Conservation (phyloP, 352 stramenopile genomes). For the Pythium grandisporangium region DNA sequence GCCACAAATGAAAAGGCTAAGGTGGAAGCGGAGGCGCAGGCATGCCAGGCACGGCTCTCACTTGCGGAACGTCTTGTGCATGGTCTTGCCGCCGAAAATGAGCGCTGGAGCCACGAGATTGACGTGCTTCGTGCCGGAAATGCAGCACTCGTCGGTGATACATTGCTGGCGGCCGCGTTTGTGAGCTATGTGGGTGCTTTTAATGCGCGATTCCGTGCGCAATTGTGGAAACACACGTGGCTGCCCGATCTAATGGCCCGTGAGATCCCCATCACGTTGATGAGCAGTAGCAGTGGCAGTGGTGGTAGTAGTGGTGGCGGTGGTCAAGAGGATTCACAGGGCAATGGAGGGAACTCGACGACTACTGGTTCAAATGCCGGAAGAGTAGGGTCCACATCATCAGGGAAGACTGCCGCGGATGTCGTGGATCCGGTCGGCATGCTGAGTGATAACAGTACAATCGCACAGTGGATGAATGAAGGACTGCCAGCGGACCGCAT, state of each 20-base stretch:
- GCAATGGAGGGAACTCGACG: not conserved
- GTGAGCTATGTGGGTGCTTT: constrained; percentile 92
- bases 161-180: constrained; percentile 82
- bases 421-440: constrained; percentile 81
- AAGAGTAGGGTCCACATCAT: not conserved
- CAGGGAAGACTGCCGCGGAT: not conserved
- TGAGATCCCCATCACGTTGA: constrained; percentile 78
- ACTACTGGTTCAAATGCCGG: not conserved
- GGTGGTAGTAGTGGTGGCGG: not conserved
- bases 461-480: constrained; percentile 91
- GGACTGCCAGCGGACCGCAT: constrained; percentile 85
- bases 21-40: constrained; percentile 79
- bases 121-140: constrained; percentile 69
- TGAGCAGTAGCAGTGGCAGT: not conserved
- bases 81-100: constrained; percentile 82
- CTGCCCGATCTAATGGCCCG: constrained; percentile 76
- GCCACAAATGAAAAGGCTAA: constrained; percentile 89
- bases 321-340: not conserved
- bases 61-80: constrained; percentile 86
- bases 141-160: constrained; percentile 78
- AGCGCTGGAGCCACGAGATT: constrained; percentile 85
- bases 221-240: constrained; percentile 85
- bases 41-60: constrained; percentile 79
- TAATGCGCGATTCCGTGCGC: constrained; percentile 65
- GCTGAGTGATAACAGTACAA: constrained; percentile 71